Evolutionary conservation across 2,329 filamentous ascomycete genomes (phyloP), one percentile per base, ranked within the genome.

Genomic region (Graphiopsis chlorocephala): DNA sequence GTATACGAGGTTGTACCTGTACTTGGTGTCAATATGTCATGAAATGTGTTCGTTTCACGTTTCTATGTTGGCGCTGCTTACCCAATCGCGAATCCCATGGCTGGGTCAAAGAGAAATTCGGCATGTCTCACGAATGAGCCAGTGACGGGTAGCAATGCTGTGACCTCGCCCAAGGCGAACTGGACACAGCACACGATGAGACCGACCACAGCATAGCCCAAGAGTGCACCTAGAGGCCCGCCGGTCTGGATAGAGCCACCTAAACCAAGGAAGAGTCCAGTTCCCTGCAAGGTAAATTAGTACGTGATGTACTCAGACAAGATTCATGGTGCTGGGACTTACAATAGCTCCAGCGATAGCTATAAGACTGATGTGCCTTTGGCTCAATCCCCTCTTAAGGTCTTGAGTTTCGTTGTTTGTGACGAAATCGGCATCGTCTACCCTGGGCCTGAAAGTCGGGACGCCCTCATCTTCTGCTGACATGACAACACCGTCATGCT

Each of bases 311-410:
- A 8, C 26, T 31, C 3, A 50, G 23, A 58, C 14, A 17, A 15
- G 14, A 8, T 23, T 4, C 12, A 17, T 31, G 25, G 8, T 3
- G 26, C 38, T 28, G 28, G 7, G 11, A 47, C 57, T 23, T 61
- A 61, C 57, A 65, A 91, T 87, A 65, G 89, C 88, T 73, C 90
- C 89, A 71, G 89, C 89, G 63, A 92, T 89, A 68, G 89, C 89
- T 76, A 86, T 86, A 82, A 86, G 85, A 69, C 82, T 82, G 66
- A 86, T 83, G 65, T 85, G 83, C 63, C 84, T 77, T 52, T 83
- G 80, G 68, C 83, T 81, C 14, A 86, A 75, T 42, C 82, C 82
- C 66, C 83, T 81, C 68, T 80, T 80, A 28, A 85, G 76, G 31
- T 70, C 69, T 63, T 66, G 70, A 33, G 73, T 70, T 66, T 74